phyloP scores from a whole-genome alignment of 73 alveolate species.

The Blepharisma japonicum region DNA sequence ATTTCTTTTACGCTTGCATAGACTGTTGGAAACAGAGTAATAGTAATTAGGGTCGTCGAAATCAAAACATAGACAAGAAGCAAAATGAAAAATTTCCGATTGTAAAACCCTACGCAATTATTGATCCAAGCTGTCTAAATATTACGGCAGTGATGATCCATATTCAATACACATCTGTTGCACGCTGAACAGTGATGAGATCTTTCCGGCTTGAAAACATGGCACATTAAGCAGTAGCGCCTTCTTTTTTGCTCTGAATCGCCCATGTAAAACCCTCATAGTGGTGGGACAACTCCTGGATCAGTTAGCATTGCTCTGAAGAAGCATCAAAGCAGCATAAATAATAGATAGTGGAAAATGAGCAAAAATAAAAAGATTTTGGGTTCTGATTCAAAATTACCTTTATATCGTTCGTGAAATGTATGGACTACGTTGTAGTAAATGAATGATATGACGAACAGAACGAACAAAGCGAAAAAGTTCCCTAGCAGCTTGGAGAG shows the following conservation, averaged over 20 bases:
- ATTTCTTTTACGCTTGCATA: constrained; percentile 16
- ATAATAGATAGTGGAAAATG: constrained; percentile 43
- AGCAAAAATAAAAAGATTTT: constrained; percentile 34
- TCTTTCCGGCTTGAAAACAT: constrained; percentile 90
- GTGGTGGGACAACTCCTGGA: constrained; percentile 84
- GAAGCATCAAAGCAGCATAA: constrained; percentile 69
- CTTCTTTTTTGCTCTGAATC: constrained; percentile 83
- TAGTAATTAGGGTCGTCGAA: constrained; percentile 47
- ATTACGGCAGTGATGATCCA: constrained; percentile 93
- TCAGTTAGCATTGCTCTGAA: constrained; percentile 66
- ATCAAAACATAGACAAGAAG: constrained; percentile 60
- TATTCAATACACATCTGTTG: constrained; percentile 85
- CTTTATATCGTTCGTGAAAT: constrained; percentile 22
- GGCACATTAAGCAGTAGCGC: constrained; percentile 90
- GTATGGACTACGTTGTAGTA: constrained; percentile 33
- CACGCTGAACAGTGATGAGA: constrained; percentile 90
- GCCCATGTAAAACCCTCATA: constrained; percentile 86
- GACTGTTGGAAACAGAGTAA: constrained; percentile 36
- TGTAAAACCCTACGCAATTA: constrained; percentile 87
- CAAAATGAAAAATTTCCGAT: constrained; percentile 79
- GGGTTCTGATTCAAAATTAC: neutral
- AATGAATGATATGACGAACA: constrained; percentile 32
- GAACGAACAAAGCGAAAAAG: constrained; percentile 43
- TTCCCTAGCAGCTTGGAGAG: constrained; percentile 46
- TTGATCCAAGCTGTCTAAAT: constrained; percentile 66